These are phyloP conservation scores for Talaromyces nanjingensis DNA, from an alignment of 495 filamentous ascomycete genomes.

Conservation along the genomic window DNA sequence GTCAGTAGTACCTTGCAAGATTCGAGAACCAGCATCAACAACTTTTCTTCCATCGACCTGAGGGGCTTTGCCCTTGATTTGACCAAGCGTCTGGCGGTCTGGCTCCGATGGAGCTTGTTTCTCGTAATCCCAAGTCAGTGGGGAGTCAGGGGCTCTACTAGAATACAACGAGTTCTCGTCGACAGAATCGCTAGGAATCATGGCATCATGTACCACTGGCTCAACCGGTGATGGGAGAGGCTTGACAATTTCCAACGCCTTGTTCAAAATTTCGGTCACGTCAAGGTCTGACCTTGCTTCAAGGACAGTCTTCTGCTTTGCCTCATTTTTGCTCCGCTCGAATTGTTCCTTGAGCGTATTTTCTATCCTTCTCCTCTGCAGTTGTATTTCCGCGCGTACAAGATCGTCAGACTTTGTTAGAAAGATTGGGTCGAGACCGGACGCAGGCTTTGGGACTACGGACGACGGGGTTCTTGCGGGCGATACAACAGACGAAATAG, in stretches of 20 bases:
- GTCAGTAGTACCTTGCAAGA: constrained; percentile 9
- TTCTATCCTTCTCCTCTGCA: constrained; percentile 77
- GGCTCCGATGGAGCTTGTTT: constrained; percentile 15
- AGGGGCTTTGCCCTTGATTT: background rate
- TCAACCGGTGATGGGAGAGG: constrained; percentile 48
- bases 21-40: background rate
- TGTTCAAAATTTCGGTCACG: constrained; percentile 63
- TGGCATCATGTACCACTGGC: constrained; percentile 44
- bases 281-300: constrained; percentile 68
- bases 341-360: constrained; percentile 65
- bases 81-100: constrained; percentile 5
- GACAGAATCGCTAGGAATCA: constrained; percentile 67
- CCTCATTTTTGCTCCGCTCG: constrained; percentile 54
- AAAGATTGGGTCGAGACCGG: constrained; percentile 68
- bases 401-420: constrained; percentile 79
- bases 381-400: constrained; percentile 71
- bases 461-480: constrained; percentile 25
- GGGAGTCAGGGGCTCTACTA: constrained; percentile 58
- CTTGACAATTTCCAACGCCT: constrained; percentile 65
- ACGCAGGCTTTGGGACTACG: constrained; percentile 30
- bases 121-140: constrained; percentile 22
- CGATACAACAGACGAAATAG: constrained; percentile 24
- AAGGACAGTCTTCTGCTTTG: constrained; percentile 44
- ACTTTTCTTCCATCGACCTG: background rate
- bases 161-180: constrained; percentile 96